Base-by-base conservation (phyloP, 768 basidiomycete species). In the Obba rivulosa region DNA sequence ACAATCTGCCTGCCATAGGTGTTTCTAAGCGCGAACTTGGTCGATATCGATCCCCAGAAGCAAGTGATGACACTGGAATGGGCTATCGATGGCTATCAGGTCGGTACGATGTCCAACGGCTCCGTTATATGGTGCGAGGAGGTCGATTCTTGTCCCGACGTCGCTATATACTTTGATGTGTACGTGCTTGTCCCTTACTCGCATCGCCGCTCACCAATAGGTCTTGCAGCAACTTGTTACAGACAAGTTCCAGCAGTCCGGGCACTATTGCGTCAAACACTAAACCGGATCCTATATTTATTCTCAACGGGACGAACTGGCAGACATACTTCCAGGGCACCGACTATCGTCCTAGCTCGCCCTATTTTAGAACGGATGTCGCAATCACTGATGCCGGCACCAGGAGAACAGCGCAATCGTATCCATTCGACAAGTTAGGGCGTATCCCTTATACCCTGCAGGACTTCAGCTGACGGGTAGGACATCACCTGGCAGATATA, bases 341-440 rank as follows among this genome's bases (percentile, higher is more conserved):
- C 2, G 53, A 54, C 43, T 35, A 36, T 8, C 50, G 50, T 8
- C n/a, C 44, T 8, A 55, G 48, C 39, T 43, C 54, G 10, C 47
- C 48, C 14, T 42, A 37, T 1, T 55, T 55, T 44, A 44, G 54
- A 22, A 55, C 54, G 5, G 43, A 48, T 14, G 50, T 55, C 20
- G 50, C 46, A 5, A 49, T 55, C 28, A 46, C 54, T 3, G 51
- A 49, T 34, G 50, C 25, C 41, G 43, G 45, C 17, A 45, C 46
- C 4, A 5, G 13, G 7, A 50, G 54, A 10, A 45, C 54, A 5
- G 39, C 45, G 2, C 54, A 55, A 23, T 48, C 54, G 1, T 55
- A 55, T 34, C 54, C 54, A 3, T 55, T 51, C 41, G 54, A 55
- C 41, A 46, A 55, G 54, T 51, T 39, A 42, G 50, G 23, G 22